Evolutionary conservation across 208 protist genomes (phyloP).

Genomic region (Leishmania turanica): DNA sequence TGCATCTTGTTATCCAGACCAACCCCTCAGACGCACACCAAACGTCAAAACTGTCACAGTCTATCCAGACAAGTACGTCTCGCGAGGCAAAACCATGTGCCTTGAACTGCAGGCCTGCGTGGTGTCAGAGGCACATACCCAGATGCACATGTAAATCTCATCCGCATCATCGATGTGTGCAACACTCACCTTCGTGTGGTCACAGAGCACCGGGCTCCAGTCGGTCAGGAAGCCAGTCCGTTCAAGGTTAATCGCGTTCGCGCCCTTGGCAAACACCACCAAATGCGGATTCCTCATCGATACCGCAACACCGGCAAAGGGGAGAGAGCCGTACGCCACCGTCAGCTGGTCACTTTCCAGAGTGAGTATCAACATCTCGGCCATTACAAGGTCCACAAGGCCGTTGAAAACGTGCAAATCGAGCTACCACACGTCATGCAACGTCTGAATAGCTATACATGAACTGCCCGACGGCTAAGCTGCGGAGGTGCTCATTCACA

Average conservation of each 20-base stretch:
- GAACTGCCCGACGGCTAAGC: not conserved
- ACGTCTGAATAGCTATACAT: constrained; percentile 9
- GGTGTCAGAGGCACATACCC: constrained; percentile 9
- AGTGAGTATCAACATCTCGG: not conserved
- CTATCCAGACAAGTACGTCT: constrained; percentile 1
- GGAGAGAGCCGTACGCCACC: not conserved
- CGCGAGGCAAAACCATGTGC: not conserved
- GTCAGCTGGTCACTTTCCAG: not conserved
- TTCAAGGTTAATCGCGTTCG: not conserved
- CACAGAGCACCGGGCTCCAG: not conserved
- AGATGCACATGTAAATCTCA: not conserved
- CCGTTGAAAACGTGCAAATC: not conserved
- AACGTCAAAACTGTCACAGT: not conserved
- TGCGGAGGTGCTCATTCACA: constrained; percentile 9
- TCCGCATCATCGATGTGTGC: constrained; percentile 1
- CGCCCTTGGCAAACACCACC: constrained; percentile 1
- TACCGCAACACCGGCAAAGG: not conserved
- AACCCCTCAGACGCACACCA: not conserved
- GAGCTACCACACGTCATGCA: constrained; percentile 2
- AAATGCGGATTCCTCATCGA: constrained; percentile 18
- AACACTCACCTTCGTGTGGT: constrained; percentile 11
- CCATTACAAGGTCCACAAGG: not conserved
- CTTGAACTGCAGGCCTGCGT: constrained; percentile 12
- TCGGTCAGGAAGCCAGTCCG: not conserved
- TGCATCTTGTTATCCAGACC: constrained; percentile 7